These are phyloP conservation scores for Neonectria punicea DNA, from an alignment of 2,329 filamentous ascomycete genomes.

Conservation along the genomic window DNA sequence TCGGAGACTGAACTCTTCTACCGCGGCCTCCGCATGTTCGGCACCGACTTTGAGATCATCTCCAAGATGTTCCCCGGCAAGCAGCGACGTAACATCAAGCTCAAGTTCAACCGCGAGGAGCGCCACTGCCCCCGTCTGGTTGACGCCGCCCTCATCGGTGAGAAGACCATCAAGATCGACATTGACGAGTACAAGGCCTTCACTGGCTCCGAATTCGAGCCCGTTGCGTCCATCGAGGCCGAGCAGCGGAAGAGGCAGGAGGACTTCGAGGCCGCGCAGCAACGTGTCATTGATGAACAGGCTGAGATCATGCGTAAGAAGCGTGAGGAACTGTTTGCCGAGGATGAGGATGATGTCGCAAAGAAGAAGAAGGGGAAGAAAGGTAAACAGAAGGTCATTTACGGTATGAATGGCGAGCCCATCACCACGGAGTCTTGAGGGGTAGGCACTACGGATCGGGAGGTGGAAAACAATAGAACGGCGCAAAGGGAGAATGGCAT, in stretches of 20 bases:
- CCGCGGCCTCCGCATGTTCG: constrained; percentile 78
- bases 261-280: constrained; percentile 57
- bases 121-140: constrained; percentile 71
- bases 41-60: constrained; percentile 86
- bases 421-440: constrained; percentile 41
- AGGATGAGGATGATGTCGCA: constrained; percentile 46
- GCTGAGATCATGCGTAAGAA: constrained; percentile 59
- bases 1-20: constrained; percentile 81
- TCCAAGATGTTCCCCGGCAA: constrained; percentile 78
- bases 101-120: constrained; percentile 86
- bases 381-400: constrained; percentile 48
- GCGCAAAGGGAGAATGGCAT: constrained; percentile 37
- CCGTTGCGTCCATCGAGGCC: constrained; percentile 65
- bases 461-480: constrained; percentile 26
- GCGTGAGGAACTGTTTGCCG: constrained; percentile 61
- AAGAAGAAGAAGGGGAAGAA: constrained; percentile 50
- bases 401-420: constrained; percentile 52
- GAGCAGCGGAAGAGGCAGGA: constrained; percentile 62
- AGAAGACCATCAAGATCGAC: constrained; percentile 67
- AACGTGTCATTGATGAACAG: constrained; percentile 57
- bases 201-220: constrained; percentile 64
- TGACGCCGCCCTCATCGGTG: constrained; percentile 70
- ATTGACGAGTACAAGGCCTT: constrained; percentile 69
- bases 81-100: constrained; percentile 79
- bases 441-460: background rate